These are phyloP conservation scores for Boechera stricta DNA, from an alignment of 345 rosid species.

Conservation along the genomic window DNA sequence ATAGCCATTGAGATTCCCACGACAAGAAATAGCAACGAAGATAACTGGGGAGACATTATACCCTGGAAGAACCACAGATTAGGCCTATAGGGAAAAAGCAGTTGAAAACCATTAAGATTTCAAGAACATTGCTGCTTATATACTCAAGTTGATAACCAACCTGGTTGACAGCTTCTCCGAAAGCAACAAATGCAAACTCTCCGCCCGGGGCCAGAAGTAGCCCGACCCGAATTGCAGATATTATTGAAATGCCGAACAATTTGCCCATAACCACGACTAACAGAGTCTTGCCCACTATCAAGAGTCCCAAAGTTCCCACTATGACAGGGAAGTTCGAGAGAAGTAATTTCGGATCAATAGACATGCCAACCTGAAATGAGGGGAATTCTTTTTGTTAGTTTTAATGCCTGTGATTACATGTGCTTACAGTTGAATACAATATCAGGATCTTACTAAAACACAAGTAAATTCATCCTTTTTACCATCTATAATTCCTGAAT, in stretches of 20 bases:
- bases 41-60: slow-evolving; percentile 90
- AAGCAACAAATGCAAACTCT: slow-evolving; percentile 98
- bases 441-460: slow-evolving; percentile 8
- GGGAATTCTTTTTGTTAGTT: slow-evolving; percentile 40
- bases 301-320: slow-evolving; percentile 74
- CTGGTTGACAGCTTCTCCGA: slow-evolving; percentile 99
- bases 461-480: background rate
- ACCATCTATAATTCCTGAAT: slow-evolving; percentile 7
- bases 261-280: slow-evolving; percentile 81
- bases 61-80: slow-evolving; percentile 65
- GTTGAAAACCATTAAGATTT: background rate
- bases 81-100: slow-evolving; percentile 4
- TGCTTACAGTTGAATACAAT: slow-evolving; percentile 17
- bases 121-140: slow-evolving; percentile 1
- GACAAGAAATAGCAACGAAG: slow-evolving; percentile 92
- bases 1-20: slow-evolving; percentile 99
- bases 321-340: slow-evolving; percentile 84
- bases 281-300: slow-evolving; percentile 85
- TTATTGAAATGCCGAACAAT: slow-evolving; percentile 80
- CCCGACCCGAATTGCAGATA: slow-evolving; percentile 88
- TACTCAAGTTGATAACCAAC: slow-evolving; percentile 45
- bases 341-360: slow-evolving; percentile 97
- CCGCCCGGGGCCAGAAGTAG: slow-evolving; percentile 99
- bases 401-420: slow-evolving; percentile 29
- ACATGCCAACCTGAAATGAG: slow-evolving; percentile 93